Evolutionary conservation across 805 yeast species (phyloP).

Genomic region (Pichia manshurica): DNA sequence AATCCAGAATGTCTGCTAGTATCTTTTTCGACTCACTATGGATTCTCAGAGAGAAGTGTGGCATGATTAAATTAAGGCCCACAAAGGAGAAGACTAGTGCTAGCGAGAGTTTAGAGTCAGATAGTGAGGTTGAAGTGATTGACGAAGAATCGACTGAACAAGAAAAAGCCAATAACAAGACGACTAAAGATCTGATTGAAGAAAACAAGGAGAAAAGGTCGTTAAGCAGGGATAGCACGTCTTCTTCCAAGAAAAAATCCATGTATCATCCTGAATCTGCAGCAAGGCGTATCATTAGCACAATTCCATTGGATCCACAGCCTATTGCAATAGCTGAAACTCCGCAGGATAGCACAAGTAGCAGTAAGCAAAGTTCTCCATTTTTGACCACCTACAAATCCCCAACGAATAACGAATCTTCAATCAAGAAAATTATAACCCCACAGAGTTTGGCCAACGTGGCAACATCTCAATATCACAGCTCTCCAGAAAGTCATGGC

Average conservation of each 20-base stretch:
- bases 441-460: conserved; percentile 11
- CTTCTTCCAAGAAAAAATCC: conserved; percentile 17
- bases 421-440: conserved; percentile 5
- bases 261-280: conserved; percentile 55
- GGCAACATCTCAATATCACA: conserved; percentile 12
- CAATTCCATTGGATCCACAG: conserved; percentile 78
- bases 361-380: conserved; percentile 17
- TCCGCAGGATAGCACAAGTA: conserved; percentile 12
- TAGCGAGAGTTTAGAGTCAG: conserved; percentile 16
- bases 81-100: conserved; percentile 14
- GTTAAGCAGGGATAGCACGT: conserved; percentile 11
- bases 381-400: conserved; percentile 13
- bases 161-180: conserved; percentile 21
- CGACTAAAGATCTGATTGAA: conserved; percentile 14
- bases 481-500: conserved; percentile 8
- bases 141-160: conserved; percentile 16
- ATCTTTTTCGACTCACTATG: conserved; percentile 88
- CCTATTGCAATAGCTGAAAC: conserved; percentile 47
- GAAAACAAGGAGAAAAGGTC: conserved; percentile 18
- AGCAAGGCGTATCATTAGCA: conserved; percentile 68
- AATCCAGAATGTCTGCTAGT: conserved; percentile 86
- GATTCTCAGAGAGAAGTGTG: conserved; percentile 79
- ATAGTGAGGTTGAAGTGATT: conserved; percentile 12
- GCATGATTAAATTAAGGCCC: conserved; percentile 63
- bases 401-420: conserved; percentile 8